Evolutionary conservation across 2,329 filamentous ascomycete genomes (phyloP), one percentile per base, ranked within the genome.

Genomic region (Trichoderma citrinoviride): DNA sequence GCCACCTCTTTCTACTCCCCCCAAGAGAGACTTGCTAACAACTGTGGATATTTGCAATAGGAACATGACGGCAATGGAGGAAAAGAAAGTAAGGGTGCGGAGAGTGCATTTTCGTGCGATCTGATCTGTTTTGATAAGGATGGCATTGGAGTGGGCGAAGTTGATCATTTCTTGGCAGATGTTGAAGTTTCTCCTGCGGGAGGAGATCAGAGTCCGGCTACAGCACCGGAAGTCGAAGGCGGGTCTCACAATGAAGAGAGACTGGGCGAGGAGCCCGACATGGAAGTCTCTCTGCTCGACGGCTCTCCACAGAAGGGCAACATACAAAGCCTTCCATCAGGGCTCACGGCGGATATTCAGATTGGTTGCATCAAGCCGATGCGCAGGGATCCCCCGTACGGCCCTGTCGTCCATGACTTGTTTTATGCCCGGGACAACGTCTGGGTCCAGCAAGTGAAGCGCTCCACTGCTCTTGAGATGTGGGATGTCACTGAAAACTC

Each of bases 391-490:
- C 61, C 68, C 19, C 58, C 57, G 0, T 73, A 73, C 52, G 65
- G 68, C 27, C 60, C 54, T 3, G 33, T 15, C 2, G 70, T 74
- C 19, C 44, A 69, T 17, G 23, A 60, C 2, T 44, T 75, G 6
- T 72, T 74, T 46, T 41, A 27, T n/a, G 53, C 52, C 15, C 66
- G 46, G 6, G 54, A 52, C 7, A 71, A 72, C 50, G 63, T 67
- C 1, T 71, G 69, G 68, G 49, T 74, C 33, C 70, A 68, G 12
- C 50, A 62, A 19, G 8, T 17, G n/a, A 19, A n/a, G 7, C 70
- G 71, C 17, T 68, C 33, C 7, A 72, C 67, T 10, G 72, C 73
- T 14, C 61, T 76, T 10, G 71, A 74, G 14, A 68, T 72, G 66
- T 76, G 73, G 71, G 64, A 70, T 54, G 14, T 14, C 27, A 7